phyloP scores from a whole-genome alignment of 2,329 filamentous ascomycete genomes.

The Tolypocladium cylindrosporum region DNA sequence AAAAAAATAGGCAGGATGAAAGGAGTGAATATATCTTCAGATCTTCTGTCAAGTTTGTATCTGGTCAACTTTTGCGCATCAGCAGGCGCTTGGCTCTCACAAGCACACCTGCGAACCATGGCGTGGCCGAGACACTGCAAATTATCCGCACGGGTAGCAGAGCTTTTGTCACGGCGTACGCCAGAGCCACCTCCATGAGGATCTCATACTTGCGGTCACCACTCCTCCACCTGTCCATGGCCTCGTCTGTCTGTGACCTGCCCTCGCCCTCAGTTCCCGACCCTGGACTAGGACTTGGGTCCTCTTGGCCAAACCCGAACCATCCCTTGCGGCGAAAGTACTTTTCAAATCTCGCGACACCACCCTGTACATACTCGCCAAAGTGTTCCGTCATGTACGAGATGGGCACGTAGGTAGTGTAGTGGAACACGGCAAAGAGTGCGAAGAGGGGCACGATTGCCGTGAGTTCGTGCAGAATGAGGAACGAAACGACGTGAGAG shows the following conservation, averaged over 20 bases:
- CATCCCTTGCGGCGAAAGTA: slow-evolving; percentile 75
- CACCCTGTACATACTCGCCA: slow-evolving; percentile 44
- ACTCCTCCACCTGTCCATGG: slow-evolving; percentile 24
- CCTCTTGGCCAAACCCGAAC: slow-evolving; percentile 51
- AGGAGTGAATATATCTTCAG: not conserved
- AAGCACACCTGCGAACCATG: slow-evolving; percentile 73
- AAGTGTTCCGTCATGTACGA: slow-evolving; percentile 39
- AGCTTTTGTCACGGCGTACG: slow-evolving; percentile 84
- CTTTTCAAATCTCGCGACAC: slow-evolving; percentile 62
- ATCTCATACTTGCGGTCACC: slow-evolving; percentile 41
- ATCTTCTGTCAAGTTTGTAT: not conserved
- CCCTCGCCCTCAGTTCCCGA: slow-evolving; percentile 10
- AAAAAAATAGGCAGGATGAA: not conserved
- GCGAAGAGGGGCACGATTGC: slow-evolving; percentile 71
- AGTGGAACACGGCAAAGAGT: slow-evolving; percentile 71
- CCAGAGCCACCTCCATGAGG: slow-evolving; percentile 67
- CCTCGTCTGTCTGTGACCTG: slow-evolving; percentile 12
- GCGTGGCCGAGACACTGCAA: slow-evolving; percentile 77
- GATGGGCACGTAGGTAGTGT: slow-evolving; percentile 61
- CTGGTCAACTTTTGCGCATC: slow-evolving; percentile 14
- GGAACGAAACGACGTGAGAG: slow-evolving; percentile 75
- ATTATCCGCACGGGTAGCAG: slow-evolving; percentile 69
- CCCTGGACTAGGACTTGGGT: slow-evolving; percentile 4
- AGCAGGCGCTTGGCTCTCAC: slow-evolving; percentile 28
- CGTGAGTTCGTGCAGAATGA: slow-evolving; percentile 86